Conservation (phyloP, 768 basidiomycete species). For the Lentinula guzmanii region DNA sequence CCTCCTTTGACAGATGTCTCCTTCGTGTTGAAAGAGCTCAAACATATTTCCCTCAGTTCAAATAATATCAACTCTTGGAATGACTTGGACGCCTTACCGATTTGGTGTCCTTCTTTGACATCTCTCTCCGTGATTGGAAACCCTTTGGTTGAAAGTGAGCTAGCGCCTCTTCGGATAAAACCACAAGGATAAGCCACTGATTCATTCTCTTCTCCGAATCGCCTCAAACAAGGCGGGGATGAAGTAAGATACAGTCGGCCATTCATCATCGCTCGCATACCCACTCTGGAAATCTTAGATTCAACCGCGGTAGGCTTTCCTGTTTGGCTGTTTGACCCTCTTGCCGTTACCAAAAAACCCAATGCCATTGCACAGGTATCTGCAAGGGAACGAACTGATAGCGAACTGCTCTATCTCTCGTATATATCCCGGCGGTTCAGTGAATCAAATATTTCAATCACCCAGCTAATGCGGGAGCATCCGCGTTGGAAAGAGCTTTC, state of each 20-base stretch:
- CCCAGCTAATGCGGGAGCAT: constrained; percentile 32
- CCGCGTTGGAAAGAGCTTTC: constrained; percentile 65
- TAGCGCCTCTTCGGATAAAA: background rate
- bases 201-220: background rate
- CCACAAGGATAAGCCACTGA: background rate
- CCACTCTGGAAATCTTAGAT: constrained; percentile 58
- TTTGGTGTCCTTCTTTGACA: constrained; percentile 66
- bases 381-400: constrained; percentile 65
- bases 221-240: constrained; percentile 25
- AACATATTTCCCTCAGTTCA: constrained; percentile 56
- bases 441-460: constrained; percentile 33
- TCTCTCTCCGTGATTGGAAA: constrained; percentile 58
- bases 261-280: constrained; percentile 60
- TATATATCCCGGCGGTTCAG: constrained; percentile 43
- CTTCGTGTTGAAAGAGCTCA: constrained; percentile 30
- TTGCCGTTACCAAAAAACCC: no score
- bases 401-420: constrained; percentile 80
- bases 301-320: constrained; percentile 48
- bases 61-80: constrained; percentile 58
- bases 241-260: constrained; percentile 42
- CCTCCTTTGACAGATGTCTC: constrained; percentile 27
- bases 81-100: constrained; percentile 56
- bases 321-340: background rate
- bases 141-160: constrained; percentile 52
- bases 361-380: constrained; percentile 46